phyloP scores from a whole-genome alignment of 192 early-diverging fungal genomes.

The Gaertneriomyces semiglobifer region DNA sequence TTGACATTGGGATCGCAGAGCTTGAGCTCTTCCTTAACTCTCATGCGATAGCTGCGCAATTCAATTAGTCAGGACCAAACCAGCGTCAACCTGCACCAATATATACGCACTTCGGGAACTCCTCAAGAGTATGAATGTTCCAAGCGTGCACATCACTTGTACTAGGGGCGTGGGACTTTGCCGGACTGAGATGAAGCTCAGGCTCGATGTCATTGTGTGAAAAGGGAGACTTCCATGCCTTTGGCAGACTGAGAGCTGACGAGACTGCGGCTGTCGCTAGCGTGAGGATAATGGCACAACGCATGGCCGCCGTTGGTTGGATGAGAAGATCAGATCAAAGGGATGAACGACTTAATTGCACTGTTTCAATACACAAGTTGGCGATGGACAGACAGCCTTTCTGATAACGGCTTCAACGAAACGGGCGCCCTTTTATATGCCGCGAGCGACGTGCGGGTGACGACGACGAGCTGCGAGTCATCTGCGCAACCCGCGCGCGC shows the following conservation, averaged over 20 bases:
- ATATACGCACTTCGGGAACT: constrained; percentile 35
- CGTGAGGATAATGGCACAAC: constrained; percentile 16
- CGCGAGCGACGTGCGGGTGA: too few relatives aligned
- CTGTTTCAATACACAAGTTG: too few relatives aligned
- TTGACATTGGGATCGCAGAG: constrained; percentile 86
- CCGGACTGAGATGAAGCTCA: not conserved
- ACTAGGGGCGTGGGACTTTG: not conserved
- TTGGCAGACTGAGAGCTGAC: constrained; percentile 11
- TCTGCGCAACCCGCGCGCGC: too few relatives aligned
- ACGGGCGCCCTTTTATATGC: too few relatives aligned
- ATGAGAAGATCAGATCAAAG: constrained; percentile 4
- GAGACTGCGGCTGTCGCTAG: constrained; percentile 20
- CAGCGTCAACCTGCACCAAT: not conserved
- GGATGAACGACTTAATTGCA: not conserved
- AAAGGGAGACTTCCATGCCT: constrained; percentile 18
- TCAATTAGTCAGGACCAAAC: too few relatives aligned
- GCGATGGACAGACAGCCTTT: too few relatives aligned
- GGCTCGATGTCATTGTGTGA: not conserved
- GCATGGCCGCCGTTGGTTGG: constrained; percentile 1
- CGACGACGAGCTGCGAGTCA: too few relatives aligned
- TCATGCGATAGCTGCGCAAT: constrained; percentile 12
- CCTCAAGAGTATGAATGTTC: constrained; percentile 29
- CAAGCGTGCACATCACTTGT: constrained; percentile 27
- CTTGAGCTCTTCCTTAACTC: constrained; percentile 37
- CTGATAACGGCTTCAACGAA: too few relatives aligned